Percentiles rank a stretch among this genome's conserved stretches.
These are phyloP conservation scores for Fusarium sp. DNA, from an alignment of 2,329 filamentous ascomycete species.

Conservation along the genomic window DNA sequence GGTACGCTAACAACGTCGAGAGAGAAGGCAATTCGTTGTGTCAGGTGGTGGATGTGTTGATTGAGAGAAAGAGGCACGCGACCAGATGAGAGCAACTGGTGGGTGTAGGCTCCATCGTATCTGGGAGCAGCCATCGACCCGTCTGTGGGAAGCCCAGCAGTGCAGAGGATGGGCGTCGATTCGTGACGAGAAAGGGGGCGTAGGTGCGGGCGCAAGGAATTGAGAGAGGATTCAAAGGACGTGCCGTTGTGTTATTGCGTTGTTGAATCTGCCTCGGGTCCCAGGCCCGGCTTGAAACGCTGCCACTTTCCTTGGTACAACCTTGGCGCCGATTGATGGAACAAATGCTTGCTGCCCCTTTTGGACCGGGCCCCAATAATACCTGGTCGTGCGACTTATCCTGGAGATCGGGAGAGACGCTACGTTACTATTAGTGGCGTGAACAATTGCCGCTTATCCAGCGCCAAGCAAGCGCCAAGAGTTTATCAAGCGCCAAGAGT, in stretches of 20 bases:
- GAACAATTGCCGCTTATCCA: conserved; percentile 5
- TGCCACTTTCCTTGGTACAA: conserved; percentile 5
- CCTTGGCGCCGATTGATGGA: conserved; percentile 7
- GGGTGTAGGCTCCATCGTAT: conserved; percentile 15
- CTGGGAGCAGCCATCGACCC: conserved; percentile 6
- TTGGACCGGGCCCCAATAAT: conserved; percentile 1
- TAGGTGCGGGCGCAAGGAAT: conserved; percentile 3
- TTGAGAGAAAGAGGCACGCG: conserved; percentile 1
- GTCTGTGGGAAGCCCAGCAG: conserved; percentile 1
- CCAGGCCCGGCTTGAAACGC: conserved; percentile 3
- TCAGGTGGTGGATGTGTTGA: conserved; percentile 13
- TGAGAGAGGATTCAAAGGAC: conserved; percentile 2
- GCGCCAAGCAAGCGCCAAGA: conserved; percentile 8
- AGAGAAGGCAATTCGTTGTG: conserved; percentile 8
- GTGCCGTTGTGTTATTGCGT: neutral
- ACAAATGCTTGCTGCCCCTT: conserved; percentile 9
- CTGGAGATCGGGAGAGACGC: neutral
- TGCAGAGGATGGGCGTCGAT: conserved; percentile 8
- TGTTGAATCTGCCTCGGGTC: conserved; percentile 7
- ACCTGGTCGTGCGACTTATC: conserved; percentile 1
- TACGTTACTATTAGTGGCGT: neutral
- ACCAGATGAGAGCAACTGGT: neutral
- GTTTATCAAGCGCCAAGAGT: neutral
- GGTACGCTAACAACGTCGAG: conserved; percentile 13
- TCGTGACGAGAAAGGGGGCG: conserved; percentile 7